A percentile compares a stretch with the other conserved stretches of the same genome.
These are phyloP conservation scores for Puccinia coronata DNA, from an alignment of 1,284 basidiomycete genomes.

Conservation along the genomic window DNA sequence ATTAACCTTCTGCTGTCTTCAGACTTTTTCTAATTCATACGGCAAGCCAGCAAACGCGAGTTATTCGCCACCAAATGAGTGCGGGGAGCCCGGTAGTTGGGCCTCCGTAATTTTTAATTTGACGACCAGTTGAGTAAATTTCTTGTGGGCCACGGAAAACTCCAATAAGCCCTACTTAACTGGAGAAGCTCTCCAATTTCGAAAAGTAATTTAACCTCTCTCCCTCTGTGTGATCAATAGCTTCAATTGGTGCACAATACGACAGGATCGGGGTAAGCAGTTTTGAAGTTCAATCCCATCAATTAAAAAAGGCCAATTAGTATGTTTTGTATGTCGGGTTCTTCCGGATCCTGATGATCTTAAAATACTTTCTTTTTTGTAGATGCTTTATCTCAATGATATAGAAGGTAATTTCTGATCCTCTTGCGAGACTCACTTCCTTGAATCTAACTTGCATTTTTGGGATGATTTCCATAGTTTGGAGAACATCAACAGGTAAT, in stretches of 20 bases:
- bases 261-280: constrained; percentile 37
- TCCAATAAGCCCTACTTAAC: not conserved
- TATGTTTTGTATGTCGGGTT: not conserved
- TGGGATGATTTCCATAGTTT: constrained; percentile 9
- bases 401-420: constrained; percentile 18
- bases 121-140: constrained; percentile 27
- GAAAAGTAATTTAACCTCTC: not conserved
- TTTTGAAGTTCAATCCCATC: not conserved
- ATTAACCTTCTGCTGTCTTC: not conserved
- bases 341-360: not conserved
- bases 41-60: constrained; percentile 25
- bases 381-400: constrained; percentile 36
- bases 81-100: constrained; percentile 37
- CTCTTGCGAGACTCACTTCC: not conserved
- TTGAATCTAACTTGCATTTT: not conserved
- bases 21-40: constrained; percentile 41
- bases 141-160: not conserved
- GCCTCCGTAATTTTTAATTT: constrained; percentile 45
- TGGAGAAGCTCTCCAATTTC: not conserved
- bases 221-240: not conserved
- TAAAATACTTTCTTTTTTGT: not conserved
- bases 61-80: constrained; percentile 23
- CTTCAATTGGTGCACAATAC: constrained; percentile 39
- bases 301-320: not conserved
- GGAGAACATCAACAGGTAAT: constrained; percentile 48